These are phyloP conservation scores for Termitomyces sp. DNA, from an alignment of 768 basidiomycete genomes.

Conservation along the genomic window DNA sequence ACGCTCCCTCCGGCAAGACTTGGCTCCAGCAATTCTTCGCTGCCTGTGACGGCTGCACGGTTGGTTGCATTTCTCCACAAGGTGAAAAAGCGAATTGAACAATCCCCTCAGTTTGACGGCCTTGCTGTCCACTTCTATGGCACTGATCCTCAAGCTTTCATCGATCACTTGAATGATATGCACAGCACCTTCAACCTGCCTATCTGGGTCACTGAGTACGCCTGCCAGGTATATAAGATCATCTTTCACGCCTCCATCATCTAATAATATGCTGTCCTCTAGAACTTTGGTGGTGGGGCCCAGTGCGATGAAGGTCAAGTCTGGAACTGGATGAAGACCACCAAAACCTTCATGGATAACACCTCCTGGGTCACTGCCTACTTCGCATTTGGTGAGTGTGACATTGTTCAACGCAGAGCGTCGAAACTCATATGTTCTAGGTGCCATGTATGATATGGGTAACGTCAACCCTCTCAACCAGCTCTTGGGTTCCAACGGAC, in stretches of 20 bases:
- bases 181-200: conserved; percentile 35
- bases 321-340: conserved; percentile 39
- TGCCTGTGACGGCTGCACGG: conserved; percentile 46
- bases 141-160: conserved; percentile 38
- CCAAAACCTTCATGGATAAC: conserved; percentile 40
- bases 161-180: conserved; percentile 42
- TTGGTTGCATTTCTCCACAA: conserved; percentile 26
- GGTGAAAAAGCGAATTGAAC: background rate
- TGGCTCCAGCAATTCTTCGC: conserved; percentile 64
- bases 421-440: conserved; percentile 22
- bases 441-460: conserved; percentile 48
- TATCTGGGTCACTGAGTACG: conserved; percentile 68
- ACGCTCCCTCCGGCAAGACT: conserved; percentile 43
- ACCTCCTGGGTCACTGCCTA: conserved; percentile 35
- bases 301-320: conserved; percentile 38
- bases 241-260: background rate
- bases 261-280: conserved; percentile 1
- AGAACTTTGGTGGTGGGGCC: conserved; percentile 50
- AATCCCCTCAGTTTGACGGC: conserved; percentile 39
- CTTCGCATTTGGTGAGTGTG: conserved; percentile 55
- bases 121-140: conserved; percentile 72
- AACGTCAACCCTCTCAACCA: conserved; percentile 51
- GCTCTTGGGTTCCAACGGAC: conserved; percentile 39
- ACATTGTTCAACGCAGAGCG: background rate
- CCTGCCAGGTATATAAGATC: conserved; percentile 44